phyloP scores from a whole-genome alignment of 306 rosid genomes.

The Cucurbita maxima region DNA sequence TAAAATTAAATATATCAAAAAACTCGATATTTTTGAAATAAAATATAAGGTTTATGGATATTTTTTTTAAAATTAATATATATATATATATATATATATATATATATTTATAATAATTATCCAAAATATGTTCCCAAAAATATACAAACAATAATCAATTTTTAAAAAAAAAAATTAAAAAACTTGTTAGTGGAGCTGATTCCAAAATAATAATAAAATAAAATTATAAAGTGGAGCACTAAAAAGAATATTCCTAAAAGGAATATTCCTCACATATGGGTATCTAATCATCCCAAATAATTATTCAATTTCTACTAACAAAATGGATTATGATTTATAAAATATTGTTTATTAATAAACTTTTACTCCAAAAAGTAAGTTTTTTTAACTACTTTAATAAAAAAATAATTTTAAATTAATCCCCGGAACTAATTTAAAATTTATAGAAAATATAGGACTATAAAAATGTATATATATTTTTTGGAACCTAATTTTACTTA shows the following conservation, averaged over 20 bases:
- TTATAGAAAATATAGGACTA: too few relatives aligned
- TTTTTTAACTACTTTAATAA: too few relatives aligned
- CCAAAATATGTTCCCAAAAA: background rate
- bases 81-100: too few relatives aligned
- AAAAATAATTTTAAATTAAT: too few relatives aligned
- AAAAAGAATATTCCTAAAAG: background rate
- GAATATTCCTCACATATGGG: background rate
- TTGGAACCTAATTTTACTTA: too few relatives aligned
- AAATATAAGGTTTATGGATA: too few relatives aligned
- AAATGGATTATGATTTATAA: background rate
- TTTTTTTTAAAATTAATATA: too few relatives aligned
- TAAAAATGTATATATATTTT: too few relatives aligned
- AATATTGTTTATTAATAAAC: background rate
- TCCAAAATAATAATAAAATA: background rate
- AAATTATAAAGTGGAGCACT: background rate
- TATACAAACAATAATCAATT: background rate
- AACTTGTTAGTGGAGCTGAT: background rate
- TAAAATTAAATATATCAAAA: too few relatives aligned
- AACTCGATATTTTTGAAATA: too few relatives aligned
- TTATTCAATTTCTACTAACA: background rate
- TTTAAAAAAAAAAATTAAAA: background rate
- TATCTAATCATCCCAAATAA: background rate
- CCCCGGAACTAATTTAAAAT: too few relatives aligned
- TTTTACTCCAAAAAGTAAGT: background rate
- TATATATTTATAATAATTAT: too few relatives aligned